Conservation (phyloP, 108 stramenopile species). For the Thalassiosira profunda region DNA sequence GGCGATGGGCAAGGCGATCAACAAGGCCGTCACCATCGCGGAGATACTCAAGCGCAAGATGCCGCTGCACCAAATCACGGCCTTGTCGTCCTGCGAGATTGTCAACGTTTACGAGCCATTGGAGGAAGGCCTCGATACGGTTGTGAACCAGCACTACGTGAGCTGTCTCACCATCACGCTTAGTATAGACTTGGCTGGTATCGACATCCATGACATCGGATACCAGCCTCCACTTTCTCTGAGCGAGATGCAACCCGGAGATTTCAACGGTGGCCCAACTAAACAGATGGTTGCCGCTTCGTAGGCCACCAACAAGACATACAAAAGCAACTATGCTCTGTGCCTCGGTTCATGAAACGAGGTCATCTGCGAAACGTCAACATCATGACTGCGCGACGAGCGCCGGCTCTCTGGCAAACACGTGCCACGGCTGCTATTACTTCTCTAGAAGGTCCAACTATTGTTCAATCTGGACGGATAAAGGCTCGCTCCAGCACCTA, state of each 20-base stretch:
- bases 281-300: constrained; percentile 22
- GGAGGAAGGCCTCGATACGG: constrained; percentile 88
- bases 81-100: constrained; percentile 74
- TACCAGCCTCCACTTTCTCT: constrained; percentile 68
- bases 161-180: constrained; percentile 81
- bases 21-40: constrained; percentile 91
- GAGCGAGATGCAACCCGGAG: constrained; percentile 52
- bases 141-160: constrained; percentile 78
- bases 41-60: constrained; percentile 89
- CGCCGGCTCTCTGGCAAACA: constrained; percentile 1
- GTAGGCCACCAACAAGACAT: background rate
- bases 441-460: too few relatives aligned
- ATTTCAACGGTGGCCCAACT: constrained; percentile 18
- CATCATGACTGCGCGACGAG: constrained; percentile 1
- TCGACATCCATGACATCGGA: constrained; percentile 76
- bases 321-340: too few relatives aligned
- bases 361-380: constrained; percentile 1
- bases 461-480: too few relatives aligned
- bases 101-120: constrained; percentile 90
- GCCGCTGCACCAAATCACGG: constrained; percentile 86
- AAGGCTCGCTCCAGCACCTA: too few relatives aligned
- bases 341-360: background rate
- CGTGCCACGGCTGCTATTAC: background rate
- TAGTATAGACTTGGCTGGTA: constrained; percentile 50
- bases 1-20: constrained; percentile 92